Evolutionary conservation across 306 rosid genomes (phyloP).

Genomic region (Cucumis sativus): DNA sequence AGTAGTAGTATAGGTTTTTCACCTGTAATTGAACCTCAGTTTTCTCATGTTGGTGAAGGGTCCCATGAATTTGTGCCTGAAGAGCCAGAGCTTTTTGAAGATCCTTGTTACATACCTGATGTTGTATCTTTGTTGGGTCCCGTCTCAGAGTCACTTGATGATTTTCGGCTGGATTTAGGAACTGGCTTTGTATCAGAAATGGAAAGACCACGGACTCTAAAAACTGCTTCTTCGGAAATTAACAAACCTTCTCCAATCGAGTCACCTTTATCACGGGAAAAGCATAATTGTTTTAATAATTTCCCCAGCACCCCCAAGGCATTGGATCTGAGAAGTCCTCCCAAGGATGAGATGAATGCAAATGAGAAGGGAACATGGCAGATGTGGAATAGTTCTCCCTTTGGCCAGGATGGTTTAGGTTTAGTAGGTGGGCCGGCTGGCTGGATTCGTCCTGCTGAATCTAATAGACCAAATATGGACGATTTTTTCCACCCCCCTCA

Average conservation of each 20-base stretch:
- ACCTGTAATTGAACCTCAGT: constrained; percentile 62
- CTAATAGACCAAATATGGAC: constrained; percentile 50
- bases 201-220: constrained; percentile 41
- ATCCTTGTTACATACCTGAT: constrained; percentile 85
- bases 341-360: constrained; percentile 37
- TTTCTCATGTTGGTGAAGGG: constrained; percentile 45
- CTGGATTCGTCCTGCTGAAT: constrained; percentile 68
- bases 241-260: constrained; percentile 87
- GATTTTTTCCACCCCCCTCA: constrained; percentile 60
- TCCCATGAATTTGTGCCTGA: constrained; percentile 47
- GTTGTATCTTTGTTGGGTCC: constrained; percentile 86
- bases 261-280: constrained; percentile 86
- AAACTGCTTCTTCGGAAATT: constrained; percentile 54
- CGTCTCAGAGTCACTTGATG: constrained; percentile 88
- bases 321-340: constrained; percentile 36
- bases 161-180: constrained; percentile 77
- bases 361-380: constrained; percentile 85
- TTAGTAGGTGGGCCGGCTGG: constrained; percentile 63
- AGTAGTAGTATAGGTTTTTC: constrained; percentile 75
- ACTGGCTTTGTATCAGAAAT: constrained; percentile 41
- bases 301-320: constrained; percentile 30
- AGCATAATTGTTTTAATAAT: constrained; percentile 44
- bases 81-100: constrained; percentile 89
- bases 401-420: constrained; percentile 92
- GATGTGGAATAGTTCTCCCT: constrained; percentile 85